Conservation (phyloP, 495 filamentous ascomycete genomes). For the Hypoxylon perforatum region DNA sequence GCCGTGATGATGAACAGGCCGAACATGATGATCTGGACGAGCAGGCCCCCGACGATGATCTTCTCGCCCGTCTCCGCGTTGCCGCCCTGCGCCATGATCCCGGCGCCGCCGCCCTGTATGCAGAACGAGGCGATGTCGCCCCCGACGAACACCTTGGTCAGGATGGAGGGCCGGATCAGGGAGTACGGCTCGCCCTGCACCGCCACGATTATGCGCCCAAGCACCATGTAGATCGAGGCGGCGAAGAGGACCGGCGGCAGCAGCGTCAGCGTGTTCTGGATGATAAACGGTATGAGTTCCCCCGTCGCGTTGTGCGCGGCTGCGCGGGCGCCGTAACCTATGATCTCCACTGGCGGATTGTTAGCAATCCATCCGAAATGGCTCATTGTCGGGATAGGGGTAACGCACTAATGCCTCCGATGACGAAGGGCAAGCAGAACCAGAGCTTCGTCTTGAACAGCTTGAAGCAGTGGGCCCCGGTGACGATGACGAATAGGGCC, state of each 20-base stretch:
- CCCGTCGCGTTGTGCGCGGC: slow-evolving; percentile 32
- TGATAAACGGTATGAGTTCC: slow-evolving; percentile 32
- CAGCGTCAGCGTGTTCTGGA: slow-evolving; percentile 47
- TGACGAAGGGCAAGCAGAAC: slow-evolving; percentile 67
- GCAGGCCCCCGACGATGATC: slow-evolving; percentile 56
- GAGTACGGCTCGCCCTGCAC: slow-evolving; percentile 57
- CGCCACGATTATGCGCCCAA: slow-evolving; percentile 53
- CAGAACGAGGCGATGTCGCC: slow-evolving; percentile 59
- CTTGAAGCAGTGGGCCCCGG: slow-evolving; percentile 58
- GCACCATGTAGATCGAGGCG: slow-evolving; percentile 59
- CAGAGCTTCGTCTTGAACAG: slow-evolving; percentile 56
- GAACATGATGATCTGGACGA: slow-evolving; percentile 65
- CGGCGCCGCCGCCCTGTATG: slow-evolving; percentile 52
- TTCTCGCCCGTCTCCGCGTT: slow-evolving; percentile 51
- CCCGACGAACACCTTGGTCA: slow-evolving; percentile 58
- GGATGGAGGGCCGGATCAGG: slow-evolving; percentile 48
- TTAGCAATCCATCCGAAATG: slow-evolving; percentile 7
- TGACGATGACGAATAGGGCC: slow-evolving; percentile 58
- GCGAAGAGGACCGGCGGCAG: slow-evolving; percentile 57
- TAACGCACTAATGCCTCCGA: slow-evolving; percentile 64
- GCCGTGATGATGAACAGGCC: slow-evolving; percentile 60
- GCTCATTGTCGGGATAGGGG: background rate
- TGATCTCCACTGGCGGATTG: slow-evolving; percentile 54
- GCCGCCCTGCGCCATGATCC: slow-evolving; percentile 45
- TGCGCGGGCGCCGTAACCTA: slow-evolving; percentile 58